Evolutionary conservation across 495 filamentous ascomycete species (phyloP).

Genomic region (Xylaria nigripes): DNA sequence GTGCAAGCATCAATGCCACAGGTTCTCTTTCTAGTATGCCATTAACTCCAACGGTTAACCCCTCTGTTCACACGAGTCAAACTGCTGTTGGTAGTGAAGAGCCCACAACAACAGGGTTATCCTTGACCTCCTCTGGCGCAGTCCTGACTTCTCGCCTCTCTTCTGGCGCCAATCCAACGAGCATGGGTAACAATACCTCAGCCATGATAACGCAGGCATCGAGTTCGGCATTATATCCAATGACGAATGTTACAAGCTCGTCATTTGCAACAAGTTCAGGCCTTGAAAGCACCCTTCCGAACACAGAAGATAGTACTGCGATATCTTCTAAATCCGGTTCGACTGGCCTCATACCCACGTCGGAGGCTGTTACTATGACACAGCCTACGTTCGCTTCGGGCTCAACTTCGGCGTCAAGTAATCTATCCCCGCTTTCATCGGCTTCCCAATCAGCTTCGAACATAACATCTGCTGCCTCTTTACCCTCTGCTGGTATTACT

Average conservation of each 20-base stretch:
- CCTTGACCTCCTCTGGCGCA: neutral
- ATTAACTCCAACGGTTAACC: neutral
- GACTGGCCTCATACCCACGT: neutral
- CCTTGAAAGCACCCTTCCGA: neutral
- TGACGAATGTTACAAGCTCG: constrained; percentile 8
- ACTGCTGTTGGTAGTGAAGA: neutral
- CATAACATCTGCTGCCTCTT: neutral
- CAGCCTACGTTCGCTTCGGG: neutral
- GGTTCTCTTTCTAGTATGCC: neutral
- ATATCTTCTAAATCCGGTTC: neutral
- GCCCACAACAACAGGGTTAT: neutral
- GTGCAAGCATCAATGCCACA: neutral
- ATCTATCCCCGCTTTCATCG: neutral
- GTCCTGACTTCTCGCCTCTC: neutral
- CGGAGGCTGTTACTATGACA: too few species aligned
- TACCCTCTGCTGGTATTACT: neutral
- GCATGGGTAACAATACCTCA: neutral
- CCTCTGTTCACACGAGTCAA: neutral
- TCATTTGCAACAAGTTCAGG: neutral
- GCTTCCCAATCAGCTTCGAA: neutral
- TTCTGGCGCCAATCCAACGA: constrained; percentile 2
- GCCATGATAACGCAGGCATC: constrained; percentile 1
- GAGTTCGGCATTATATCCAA: constrained; percentile 9
- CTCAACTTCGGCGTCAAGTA: neutral
- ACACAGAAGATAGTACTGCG: neutral